A percentile compares a stretch with the other conserved stretches of the same genome.
Evolutionary conservation across 1,139 yeast genomes (phyloP).

Genomic region (Geotrichum aggregatum): DNA sequence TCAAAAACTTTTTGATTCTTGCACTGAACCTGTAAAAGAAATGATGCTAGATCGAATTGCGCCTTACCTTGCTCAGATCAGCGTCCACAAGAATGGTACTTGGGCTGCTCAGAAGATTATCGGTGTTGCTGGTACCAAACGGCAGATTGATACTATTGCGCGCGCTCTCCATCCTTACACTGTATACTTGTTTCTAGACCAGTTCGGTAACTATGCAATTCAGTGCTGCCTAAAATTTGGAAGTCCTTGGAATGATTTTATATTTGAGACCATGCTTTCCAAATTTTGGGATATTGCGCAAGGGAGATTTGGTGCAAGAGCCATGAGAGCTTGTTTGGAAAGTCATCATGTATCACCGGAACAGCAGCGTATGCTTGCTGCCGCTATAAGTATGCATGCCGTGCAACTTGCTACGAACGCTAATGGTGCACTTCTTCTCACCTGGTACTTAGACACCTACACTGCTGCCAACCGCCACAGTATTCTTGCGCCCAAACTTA

Average conservation of each 20-base stretch:
- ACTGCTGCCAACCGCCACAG: constrained; percentile 55
- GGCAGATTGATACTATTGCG: constrained; percentile 69
- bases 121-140: constrained; percentile 61
- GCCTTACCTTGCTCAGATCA: constrained; percentile 82
- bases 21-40: constrained; percentile 68
- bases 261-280: constrained; percentile 76
- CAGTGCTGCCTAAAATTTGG: constrained; percentile 93
- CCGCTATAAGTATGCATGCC: constrained; percentile 72
- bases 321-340: constrained; percentile 88
- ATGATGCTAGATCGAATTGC: constrained; percentile 75
- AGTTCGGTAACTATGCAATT: constrained; percentile 92
- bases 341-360: constrained; percentile 60
- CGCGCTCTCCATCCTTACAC: constrained; percentile 74
- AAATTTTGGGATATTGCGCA: constrained; percentile 78
- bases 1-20: constrained; percentile 78
- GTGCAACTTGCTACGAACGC: constrained; percentile 76
- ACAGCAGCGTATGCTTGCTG: constrained; percentile 69
- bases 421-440: constrained; percentile 83
- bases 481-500: constrained; percentile 53
- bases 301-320: constrained; percentile 92
- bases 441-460: constrained; percentile 94
- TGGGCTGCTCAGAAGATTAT: constrained; percentile 98
- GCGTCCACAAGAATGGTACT: constrained; percentile 95
- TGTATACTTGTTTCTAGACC: constrained; percentile 84
- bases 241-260: constrained; percentile 81